phyloP scores from a whole-genome alignment of 768 basidiomycete genomes.

The Plicaturopsis crispa region DNA sequence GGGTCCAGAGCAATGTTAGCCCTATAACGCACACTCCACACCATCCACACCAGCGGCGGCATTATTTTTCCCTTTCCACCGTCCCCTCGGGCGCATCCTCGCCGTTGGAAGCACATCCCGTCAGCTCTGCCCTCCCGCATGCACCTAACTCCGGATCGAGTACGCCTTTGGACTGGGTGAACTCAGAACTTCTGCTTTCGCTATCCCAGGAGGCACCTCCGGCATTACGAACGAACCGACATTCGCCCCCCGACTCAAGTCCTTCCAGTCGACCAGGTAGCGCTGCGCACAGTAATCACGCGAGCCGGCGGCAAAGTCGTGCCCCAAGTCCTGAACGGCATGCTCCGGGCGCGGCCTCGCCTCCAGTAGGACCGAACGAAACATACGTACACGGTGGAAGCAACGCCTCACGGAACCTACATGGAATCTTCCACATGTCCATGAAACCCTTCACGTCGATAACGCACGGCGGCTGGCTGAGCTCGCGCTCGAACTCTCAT shows the following conservation, averaged over 20 bases:
- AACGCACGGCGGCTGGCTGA: slow-evolving; percentile 32
- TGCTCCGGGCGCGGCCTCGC: neutral
- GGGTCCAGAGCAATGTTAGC: slow-evolving; percentile 37
- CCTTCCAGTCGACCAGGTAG: slow-evolving; percentile 19
- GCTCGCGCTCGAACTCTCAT: slow-evolving; percentile 27
- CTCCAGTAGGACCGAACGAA: slow-evolving; percentile 22
- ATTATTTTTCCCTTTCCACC: slow-evolving; percentile 12
- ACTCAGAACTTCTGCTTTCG: slow-evolving; percentile 75
- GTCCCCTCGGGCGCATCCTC: slow-evolving; percentile 27
- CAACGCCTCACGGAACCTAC: slow-evolving; percentile 43
- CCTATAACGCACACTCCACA: slow-evolving; percentile 20
- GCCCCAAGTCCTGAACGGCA: slow-evolving; percentile 52
- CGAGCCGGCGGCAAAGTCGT: slow-evolving; percentile 35
- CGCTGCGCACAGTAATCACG: too few relatives aligned
- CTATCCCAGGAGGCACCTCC: slow-evolving; percentile 33
- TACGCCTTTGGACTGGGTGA: slow-evolving; percentile 68
- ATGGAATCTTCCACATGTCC: slow-evolving; percentile 45
- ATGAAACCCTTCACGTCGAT: slow-evolving; percentile 59
- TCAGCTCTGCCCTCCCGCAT: slow-evolving; percentile 35
- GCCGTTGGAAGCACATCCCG: slow-evolving; percentile 29
- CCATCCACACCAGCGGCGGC: slow-evolving; percentile 11
- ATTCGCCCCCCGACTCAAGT: slow-evolving; percentile 18
- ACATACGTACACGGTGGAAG: slow-evolving; percentile 44
- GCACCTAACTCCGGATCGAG: slow-evolving; percentile 34
- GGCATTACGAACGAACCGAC: slow-evolving; percentile 22